Evolutionary conservation across 352 stramenopile species (phyloP).

Genomic region (Thraustotheca clavata): DNA sequence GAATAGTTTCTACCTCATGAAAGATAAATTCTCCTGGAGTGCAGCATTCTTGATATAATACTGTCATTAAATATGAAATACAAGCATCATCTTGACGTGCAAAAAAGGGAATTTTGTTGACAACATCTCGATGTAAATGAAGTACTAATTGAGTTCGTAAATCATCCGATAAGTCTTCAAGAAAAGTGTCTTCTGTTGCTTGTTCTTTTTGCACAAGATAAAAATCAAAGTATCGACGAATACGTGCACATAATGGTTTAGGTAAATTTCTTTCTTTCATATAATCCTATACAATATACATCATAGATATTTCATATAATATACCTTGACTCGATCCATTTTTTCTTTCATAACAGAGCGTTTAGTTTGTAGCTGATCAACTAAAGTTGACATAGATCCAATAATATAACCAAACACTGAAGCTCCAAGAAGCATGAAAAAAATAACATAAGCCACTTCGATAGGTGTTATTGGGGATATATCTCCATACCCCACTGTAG

Average conservation of each 20-base stretch:
- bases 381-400: slow-evolving; percentile 61
- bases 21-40: slow-evolving; percentile 73
- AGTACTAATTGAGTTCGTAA: slow-evolving; percentile 63
- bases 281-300: slow-evolving; percentile 27
- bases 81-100: slow-evolving; percentile 67
- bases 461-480: slow-evolving; percentile 38
- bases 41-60: slow-evolving; percentile 69
- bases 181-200: slow-evolving; percentile 58
- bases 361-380: slow-evolving; percentile 54
- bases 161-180: slow-evolving; percentile 63
- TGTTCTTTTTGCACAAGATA: slow-evolving; percentile 66
- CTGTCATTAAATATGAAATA: slow-evolving; percentile 77
- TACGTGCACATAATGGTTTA: slow-evolving; percentile 36
- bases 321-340: slow-evolving; percentile 63
- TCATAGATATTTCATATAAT: neutral
- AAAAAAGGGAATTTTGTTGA: slow-evolving; percentile 77
- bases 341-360: slow-evolving; percentile 44
- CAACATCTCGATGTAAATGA: slow-evolving; percentile 70
- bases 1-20: slow-evolving; percentile 33
- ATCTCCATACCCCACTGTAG: slow-evolving; percentile 74
- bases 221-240: slow-evolving; percentile 76
- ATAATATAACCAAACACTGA: slow-evolving; percentile 50
- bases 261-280: slow-evolving; percentile 54
- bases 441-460: slow-evolving; percentile 34
- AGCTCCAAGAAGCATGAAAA: slow-evolving; percentile 24